Evolutionary conservation across 2,329 filamentous ascomycete genomes (phyloP).

Genomic region (Colletotrichum costaricense): DNA sequence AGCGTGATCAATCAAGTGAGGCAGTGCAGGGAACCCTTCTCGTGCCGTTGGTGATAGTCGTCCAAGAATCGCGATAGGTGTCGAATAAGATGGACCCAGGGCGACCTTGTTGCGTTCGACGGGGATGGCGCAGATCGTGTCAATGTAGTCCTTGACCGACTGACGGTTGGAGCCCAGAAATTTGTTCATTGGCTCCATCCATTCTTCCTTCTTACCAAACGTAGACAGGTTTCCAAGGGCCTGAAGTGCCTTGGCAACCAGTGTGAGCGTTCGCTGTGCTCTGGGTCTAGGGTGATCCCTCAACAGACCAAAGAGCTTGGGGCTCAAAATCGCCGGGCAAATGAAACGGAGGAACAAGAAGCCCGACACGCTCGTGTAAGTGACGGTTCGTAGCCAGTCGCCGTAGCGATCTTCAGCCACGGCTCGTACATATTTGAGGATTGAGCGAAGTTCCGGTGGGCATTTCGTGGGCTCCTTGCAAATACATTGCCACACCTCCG

Average conservation of each 20-base stretch:
- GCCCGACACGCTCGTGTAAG: constrained; percentile 93
- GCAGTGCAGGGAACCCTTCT: constrained; percentile 93
- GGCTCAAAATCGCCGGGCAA: constrained; percentile 94
- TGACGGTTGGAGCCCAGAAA: constrained; percentile 82
- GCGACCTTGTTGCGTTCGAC: constrained; percentile 73
- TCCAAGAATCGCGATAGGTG: constrained; percentile 88
- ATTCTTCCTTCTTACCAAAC: constrained; percentile 95
- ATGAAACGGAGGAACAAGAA: constrained; percentile 96
- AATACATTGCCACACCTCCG: constrained; percentile 88
- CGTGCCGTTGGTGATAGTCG: constrained; percentile 83
- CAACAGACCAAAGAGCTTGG: constrained; percentile 90
- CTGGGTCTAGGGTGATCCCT: constrained; percentile 83
- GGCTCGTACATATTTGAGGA: constrained; percentile 90
- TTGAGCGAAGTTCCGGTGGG: constrained; percentile 83
- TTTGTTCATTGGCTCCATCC: constrained; percentile 98
- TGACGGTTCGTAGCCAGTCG: constrained; percentile 88
- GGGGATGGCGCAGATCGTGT: constrained; percentile 85
- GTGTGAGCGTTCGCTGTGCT: constrained; percentile 87
- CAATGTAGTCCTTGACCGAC: constrained; percentile 88
- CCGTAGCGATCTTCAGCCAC: constrained; percentile 96
- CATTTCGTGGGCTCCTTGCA: constrained; percentile 78
- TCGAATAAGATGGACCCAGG: constrained; percentile 79
- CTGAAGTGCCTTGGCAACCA: constrained; percentile 93
- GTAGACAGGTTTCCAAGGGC: constrained; percentile 90
- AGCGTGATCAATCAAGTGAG: constrained; percentile 91